Evolutionary conservation across 305 asterid genomes (phyloP).

Genomic region (Ilex paraguariensis): DNA sequence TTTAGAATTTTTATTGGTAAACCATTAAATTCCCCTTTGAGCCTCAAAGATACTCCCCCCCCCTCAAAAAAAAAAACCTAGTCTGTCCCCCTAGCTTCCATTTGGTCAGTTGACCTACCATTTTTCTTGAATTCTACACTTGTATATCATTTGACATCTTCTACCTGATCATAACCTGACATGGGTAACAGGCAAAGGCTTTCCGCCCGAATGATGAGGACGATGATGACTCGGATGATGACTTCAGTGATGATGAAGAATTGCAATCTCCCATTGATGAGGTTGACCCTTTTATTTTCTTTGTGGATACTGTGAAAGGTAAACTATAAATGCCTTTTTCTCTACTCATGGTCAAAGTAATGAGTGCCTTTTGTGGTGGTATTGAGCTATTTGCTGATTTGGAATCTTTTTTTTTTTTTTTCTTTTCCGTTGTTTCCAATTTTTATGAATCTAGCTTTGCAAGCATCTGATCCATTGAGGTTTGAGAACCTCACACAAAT

Average conservation of each 20-base stretch:
- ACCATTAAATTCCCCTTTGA: too few relatives aligned
- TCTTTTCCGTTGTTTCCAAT: neutral
- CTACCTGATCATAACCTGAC: neutral
- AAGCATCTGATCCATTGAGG: conserved; percentile 79
- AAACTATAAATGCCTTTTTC: conserved; percentile 9
- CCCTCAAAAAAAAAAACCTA: too few relatives aligned
- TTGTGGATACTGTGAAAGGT: conserved; percentile 91
- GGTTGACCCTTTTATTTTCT: conserved; percentile 90
- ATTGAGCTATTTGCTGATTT: conserved; percentile 7
- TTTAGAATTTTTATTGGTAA: too few relatives aligned
- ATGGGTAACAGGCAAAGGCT: conserved; percentile 70
- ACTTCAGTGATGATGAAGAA: conserved; percentile 93
- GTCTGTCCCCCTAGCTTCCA: too few relatives aligned
- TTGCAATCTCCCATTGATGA: conserved; percentile 95
- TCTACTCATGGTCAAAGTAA: neutral
- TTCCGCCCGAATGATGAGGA: conserved; percentile 67
- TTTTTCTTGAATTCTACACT: neutral
- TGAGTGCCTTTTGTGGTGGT: neutral
- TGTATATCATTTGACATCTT: neutral
- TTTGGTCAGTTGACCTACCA: neutral
- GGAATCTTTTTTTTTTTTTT: conserved; percentile 2
- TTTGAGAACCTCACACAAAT: conserved; percentile 81
- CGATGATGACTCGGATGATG: conserved; percentile 70
- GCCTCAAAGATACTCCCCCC: too few relatives aligned
- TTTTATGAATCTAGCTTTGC: conserved; percentile 48